Percentiles rank a stretch among this genome's conserved stretches.
Evolutionary conservation across 345 rosid species (phyloP).

Genomic region (Cardamine resedifolia): DNA sequence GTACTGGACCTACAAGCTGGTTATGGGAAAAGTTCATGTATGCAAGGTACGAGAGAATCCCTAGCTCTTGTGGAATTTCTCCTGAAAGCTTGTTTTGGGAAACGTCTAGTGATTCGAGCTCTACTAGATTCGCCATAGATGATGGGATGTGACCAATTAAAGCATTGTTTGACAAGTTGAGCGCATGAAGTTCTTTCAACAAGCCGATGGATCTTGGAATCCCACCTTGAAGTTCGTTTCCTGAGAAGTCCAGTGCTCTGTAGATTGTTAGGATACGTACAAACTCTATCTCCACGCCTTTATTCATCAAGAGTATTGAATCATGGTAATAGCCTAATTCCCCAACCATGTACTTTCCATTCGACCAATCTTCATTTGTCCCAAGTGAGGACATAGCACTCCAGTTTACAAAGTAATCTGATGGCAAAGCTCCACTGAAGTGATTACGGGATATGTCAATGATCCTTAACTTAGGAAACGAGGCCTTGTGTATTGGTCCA

Average conservation of each 20-base stretch:
- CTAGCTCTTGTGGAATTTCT: background rate
- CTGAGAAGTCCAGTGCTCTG: background rate
- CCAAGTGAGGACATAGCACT: background rate
- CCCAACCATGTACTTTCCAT: background rate
- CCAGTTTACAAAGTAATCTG: background rate
- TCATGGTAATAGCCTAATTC: background rate
- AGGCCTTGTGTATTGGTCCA: background rate
- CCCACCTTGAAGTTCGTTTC: background rate
- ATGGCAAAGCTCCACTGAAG: background rate
- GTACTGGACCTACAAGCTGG: background rate
- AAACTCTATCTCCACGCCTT: background rate
- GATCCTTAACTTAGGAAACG: background rate
- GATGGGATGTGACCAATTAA: background rate
- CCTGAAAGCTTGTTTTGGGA: background rate
- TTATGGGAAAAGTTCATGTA: background rate
- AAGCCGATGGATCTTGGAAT: background rate
- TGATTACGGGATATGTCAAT: background rate
- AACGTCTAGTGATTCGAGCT: background rate
- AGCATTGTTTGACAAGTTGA: background rate
- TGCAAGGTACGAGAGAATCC: background rate
- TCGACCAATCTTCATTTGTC: background rate
- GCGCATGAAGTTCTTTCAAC: background rate
- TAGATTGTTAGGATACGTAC: background rate
- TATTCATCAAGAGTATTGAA: background rate
- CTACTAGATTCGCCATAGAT: background rate